Evolutionary conservation across 2,329 filamentous ascomycete genomes (phyloP).

Genomic region (Diplodia corticola): DNA sequence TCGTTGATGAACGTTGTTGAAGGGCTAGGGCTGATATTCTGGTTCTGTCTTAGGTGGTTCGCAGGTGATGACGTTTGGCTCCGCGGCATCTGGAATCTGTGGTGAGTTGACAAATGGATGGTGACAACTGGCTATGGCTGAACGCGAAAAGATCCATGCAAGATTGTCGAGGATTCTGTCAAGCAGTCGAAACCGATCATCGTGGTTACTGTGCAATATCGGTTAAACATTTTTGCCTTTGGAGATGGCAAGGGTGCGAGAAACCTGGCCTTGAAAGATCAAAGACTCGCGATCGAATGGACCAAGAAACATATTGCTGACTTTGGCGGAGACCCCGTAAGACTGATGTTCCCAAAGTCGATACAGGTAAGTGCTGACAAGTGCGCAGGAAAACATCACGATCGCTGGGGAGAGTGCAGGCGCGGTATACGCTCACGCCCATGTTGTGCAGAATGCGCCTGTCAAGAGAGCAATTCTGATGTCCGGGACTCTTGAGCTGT

Average conservation of each 20-base stretch:
- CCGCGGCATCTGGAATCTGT: conserved; percentile 44
- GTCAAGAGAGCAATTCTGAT: conserved; percentile 41
- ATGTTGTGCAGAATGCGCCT: conserved; percentile 37
- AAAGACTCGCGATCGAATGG: conserved; percentile 40
- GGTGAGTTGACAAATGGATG: conserved; percentile 31
- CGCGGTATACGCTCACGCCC: conserved; percentile 48
- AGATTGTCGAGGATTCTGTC: conserved; percentile 35
- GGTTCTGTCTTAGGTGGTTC: conserved; percentile 37
- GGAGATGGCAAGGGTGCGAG: conserved; percentile 40
- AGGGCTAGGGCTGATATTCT: not conserved
- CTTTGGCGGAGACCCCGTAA: conserved; percentile 35
- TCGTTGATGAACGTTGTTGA: not conserved
- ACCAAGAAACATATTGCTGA: conserved; percentile 29
- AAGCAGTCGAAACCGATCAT: conserved; percentile 40
- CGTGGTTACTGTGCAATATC: conserved; percentile 47
- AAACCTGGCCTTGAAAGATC: conserved; percentile 42
- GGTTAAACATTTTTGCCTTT: conserved; percentile 50
- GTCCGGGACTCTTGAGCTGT: conserved; percentile 48
- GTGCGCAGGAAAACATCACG: conserved; percentile 41
- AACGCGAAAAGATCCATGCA: conserved; percentile 6
- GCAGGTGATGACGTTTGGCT: conserved; percentile 48
- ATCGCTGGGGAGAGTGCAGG: conserved; percentile 51
- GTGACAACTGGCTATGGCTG: not conserved
- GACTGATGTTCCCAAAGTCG: not conserved
- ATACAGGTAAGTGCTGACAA: not conserved